Evolutionary conservation across 1,284 basidiomycete species (phyloP), one percentile per base, ranked within the genome.

Genomic region (Pseudozyma sp.): DNA sequence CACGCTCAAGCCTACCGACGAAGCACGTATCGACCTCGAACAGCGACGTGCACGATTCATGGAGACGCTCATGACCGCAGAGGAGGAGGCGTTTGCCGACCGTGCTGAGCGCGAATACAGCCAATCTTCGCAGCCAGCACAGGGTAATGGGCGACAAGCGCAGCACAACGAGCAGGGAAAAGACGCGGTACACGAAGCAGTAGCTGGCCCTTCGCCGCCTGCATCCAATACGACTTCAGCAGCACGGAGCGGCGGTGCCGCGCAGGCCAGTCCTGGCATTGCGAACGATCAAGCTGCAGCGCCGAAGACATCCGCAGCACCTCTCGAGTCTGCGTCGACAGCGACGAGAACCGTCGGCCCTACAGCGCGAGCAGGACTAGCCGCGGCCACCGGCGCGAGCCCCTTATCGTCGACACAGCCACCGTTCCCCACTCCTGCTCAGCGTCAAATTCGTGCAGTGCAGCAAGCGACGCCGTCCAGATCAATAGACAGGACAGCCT

Each of bases 361-460:
- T 0, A 1, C 37, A 14, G 24, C 17, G 9, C 58, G 33, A 45
- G 50, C n/a, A 5, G 11, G 33, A 45, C 45, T n/a, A 5, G 11
- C 30, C 6, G 17, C 60, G 3, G 42, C 44, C 16, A 44, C 29
- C 1, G 55, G 55, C 11, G 47, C 59, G 1, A 64, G 65, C 45
- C 60, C 60, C 17, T 33, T 53, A 0, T 43, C 52, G n/a, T 29
- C 53, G 31, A 49, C 60, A 0, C 54, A 54, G 33, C 58, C 50
- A 31, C 61, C 70, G 5, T 68, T 73, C 42, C 70, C 70, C 1
- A 73, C 70, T 3, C 70, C 70, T 19, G 70, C 60, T 11, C 70
- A 73, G 33, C 56, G 70, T 0, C 60, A 64, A 8, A 6, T 54
- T 1, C 65, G 56, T 14, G 57, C 61, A 7, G n/a, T 56, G 16